Percentiles rank a stretch among this genome's conserved stretches.
Evolutionary conservation across 2,329 filamentous ascomycete species (phyloP).

Genomic region (Thyridium curvatum): DNA sequence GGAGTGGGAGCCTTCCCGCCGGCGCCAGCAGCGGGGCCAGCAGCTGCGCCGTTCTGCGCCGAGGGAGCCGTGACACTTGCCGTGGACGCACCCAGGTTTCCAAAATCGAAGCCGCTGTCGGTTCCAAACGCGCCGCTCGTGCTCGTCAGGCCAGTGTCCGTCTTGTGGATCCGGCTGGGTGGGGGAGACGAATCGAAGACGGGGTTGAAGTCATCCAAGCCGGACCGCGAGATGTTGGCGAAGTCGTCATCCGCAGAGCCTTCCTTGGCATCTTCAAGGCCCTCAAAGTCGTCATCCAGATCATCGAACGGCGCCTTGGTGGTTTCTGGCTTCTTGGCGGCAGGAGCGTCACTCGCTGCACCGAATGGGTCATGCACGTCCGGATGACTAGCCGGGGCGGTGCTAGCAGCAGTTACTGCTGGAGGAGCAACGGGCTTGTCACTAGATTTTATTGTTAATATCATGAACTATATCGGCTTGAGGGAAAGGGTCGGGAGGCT

Average conservation of each 20-base stretch:
- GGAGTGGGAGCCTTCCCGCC: slow-evolving; percentile 16
- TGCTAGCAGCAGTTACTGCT: too few species aligned
- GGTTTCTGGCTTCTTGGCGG: slow-evolving; percentile 21
- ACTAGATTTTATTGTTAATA: too few species aligned
- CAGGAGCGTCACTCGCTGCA: slow-evolving; percentile 14
- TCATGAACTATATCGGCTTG: too few species aligned
- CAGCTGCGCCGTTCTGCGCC: slow-evolving; percentile 11
- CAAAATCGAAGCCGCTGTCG: slow-evolving; percentile 56
- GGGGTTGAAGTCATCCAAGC: slow-evolving; percentile 72
- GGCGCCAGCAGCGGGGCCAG: slow-evolving; percentile 28
- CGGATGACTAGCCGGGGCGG: too few species aligned
- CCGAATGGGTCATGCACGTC: slow-evolving; percentile 35
- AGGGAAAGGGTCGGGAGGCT: neutral
- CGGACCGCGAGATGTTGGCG: slow-evolving; percentile 64
- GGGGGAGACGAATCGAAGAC: slow-evolving; percentile 69
- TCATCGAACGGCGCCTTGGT: slow-evolving; percentile 61
- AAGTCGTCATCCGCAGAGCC: slow-evolving; percentile 75
- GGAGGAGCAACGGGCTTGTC: too few species aligned
- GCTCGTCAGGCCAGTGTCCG: slow-evolving; percentile 29
- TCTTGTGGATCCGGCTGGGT: slow-evolving; percentile 42
- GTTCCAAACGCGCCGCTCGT: slow-evolving; percentile 31
- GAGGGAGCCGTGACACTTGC: slow-evolving; percentile 5
- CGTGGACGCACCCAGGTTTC: slow-evolving; percentile 31
- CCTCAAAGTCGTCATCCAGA: slow-evolving; percentile 74
- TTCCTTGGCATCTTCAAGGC: slow-evolving; percentile 78